Evolutionary conservation across 768 basidiomycete genomes (phyloP), one percentile per base, ranked within the genome.

Genomic region (Auricularia sp.): DNA sequence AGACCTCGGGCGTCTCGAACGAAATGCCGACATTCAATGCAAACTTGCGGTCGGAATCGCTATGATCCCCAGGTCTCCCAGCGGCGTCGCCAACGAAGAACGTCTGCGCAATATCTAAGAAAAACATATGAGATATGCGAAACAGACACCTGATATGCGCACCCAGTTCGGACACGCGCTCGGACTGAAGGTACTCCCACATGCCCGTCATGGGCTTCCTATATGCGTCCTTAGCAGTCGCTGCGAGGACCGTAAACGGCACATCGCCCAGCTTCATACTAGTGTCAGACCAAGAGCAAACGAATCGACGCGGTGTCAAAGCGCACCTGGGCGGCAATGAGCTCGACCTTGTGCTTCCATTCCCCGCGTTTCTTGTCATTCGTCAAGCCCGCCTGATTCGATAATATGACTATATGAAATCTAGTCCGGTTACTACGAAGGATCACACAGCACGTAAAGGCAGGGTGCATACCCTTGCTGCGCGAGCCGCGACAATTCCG

Each of bases 81-180:
- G 93, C 94, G 1, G 92, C 93, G 69, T 97, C 94, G 2, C 94
- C 94, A 1, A 96, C 87, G 69, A 89, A 95, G 69, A 90, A 90
- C 0, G 90, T 88, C 0, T 77, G 54, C 0, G 71, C 65, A 68
- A 84, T 81, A 72, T 95, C 93, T 94, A 70, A 0, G 37, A 65
- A 29, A 11, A 66, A 35, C 1, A 29, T 56, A 18, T 45, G 37
- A 44, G 35, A 35, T 7, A 10, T 33, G 54, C 1, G 16, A 6
- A 54, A 29, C 3, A 54, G 64, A 16, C 2, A 66, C 64, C 13
- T 16, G 44, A 1, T 8, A 5, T 5, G 68, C 81, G 7, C 62
- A 89, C 93, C 89, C 70, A 96, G 89, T 16, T 78, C 73, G 5
- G 88, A 75, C 11, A 82, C 81, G 39, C 84, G 81, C 65, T 81